Conservation (phyloP, 2,329 filamentous ascomycete genomes). For the Metarhizium anisopliae region DNA sequence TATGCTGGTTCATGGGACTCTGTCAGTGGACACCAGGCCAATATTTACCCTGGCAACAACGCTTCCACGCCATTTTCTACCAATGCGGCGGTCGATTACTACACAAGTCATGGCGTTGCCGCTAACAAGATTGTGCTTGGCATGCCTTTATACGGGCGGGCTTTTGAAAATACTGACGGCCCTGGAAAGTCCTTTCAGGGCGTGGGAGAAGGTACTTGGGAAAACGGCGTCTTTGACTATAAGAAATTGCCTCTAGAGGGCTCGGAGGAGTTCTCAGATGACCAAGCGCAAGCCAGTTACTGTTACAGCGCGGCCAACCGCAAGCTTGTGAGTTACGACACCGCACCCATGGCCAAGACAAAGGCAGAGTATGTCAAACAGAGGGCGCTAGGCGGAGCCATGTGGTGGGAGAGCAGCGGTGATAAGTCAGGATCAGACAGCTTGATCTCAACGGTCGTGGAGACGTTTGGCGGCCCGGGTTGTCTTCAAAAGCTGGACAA, state of each 20-base stretch:
- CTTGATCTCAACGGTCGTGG: slow-evolving; percentile 58
- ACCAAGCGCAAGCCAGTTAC: slow-evolving; percentile 60
- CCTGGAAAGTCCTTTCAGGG: slow-evolving; percentile 61
- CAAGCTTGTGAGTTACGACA: slow-evolving; percentile 75
- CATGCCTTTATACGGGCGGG: slow-evolving; percentile 86
- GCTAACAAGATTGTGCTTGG: slow-evolving; percentile 73
- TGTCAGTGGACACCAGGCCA: slow-evolving; percentile 67
- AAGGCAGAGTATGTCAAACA: slow-evolving; percentile 67
- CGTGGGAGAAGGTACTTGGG: slow-evolving; percentile 73
- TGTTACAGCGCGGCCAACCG: slow-evolving; percentile 57
- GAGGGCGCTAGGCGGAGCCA: slow-evolving; percentile 69
- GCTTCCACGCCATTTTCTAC: slow-evolving; percentile 71
- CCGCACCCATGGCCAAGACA: slow-evolving; percentile 50
- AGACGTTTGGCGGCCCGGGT: slow-evolving; percentile 43
- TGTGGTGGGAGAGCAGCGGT: slow-evolving; percentile 93
- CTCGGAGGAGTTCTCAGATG: slow-evolving; percentile 55
- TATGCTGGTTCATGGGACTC: slow-evolving; percentile 76
- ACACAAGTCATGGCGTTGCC: slow-evolving; percentile 55
- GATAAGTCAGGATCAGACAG: slow-evolving; percentile 60
- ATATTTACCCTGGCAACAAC: slow-evolving; percentile 57
- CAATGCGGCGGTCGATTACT: slow-evolving; percentile 59
- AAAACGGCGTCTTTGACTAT: slow-evolving; percentile 79
- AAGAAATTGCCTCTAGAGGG: slow-evolving; percentile 69
- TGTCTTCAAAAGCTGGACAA: slow-evolving; percentile 46
- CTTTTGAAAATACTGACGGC: slow-evolving; percentile 72